Evolutionary conservation across 1,139 yeast genomes (phyloP), one percentile per base, ranked within the genome.

Genomic region (Kluyveromyces sp.): DNA sequence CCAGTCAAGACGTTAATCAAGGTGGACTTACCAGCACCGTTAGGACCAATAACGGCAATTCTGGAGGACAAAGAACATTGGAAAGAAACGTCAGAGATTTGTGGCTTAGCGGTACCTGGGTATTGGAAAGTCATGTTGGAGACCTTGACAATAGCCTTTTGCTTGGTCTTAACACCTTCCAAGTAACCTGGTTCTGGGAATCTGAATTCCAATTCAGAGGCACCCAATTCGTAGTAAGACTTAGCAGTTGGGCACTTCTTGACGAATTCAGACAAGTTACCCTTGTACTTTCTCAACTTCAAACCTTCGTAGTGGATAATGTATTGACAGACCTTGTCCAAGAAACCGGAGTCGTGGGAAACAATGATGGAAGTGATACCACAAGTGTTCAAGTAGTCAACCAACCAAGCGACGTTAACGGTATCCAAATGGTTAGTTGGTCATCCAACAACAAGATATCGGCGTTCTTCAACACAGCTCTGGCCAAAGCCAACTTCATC

Each of bases 151-250:
- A 92, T 92, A 70, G 98, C 97, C 81, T 92, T 92, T 78, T 92
- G 97, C 79, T 92, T 92, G 69, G 98, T 92, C 88, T 92, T 92
- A 68, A 92, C 97, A 85, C 98, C 98, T 80, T 92, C 97, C 71
- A 92, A 83, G 95, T 84, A 90, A 85, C 98, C 98, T 73, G 98
- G 98, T 75, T 85, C 97, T 71, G 98, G 98, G 97, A 92, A 92
- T 61, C 67, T 72, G 83, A 92, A 92, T 75, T 89, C 95, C 67
- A 88, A 74, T 67, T 88, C 97, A 59, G 97, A 90, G 66, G 97
- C 97, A 68, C 96, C 96, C 68, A 92, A 82, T 77, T 92, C 97
- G 78, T 89, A 89, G 84, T 92, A 92, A 64, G 97, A 83, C 78
- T 89, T 85, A 72, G 97, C 98, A 67, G 96, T 81, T 74, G 98